Base-by-base conservation (phyloP, 805 yeast species). In the Lipomyces sp. region DNA sequence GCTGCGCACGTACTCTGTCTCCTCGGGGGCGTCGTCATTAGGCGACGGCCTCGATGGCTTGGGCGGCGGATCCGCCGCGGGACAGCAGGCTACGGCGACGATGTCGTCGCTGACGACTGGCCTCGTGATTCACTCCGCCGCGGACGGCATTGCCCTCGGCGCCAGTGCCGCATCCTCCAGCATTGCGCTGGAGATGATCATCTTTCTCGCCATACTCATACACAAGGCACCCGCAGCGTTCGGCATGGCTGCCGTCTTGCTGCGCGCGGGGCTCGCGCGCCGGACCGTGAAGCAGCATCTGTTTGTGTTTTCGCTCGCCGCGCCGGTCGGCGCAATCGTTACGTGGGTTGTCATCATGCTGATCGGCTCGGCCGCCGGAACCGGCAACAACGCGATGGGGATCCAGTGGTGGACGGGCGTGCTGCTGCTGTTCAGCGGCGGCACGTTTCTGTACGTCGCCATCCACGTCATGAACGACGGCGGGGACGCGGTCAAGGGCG, bases 191-290 rank as follows among this genome's bases (percentile, higher is more conserved):
- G 73, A 68, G 51, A 33, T 70, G 41, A 58, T 80, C 34, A 78
- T 85, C 44, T 76, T 82, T 41, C 44, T 81, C 11, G 82, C 86
- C 11, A 77, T 85, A 26, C 72, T 84, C 52, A 62, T 83, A 29
- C 93, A 85, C 70, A 85, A 85, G 65, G 70, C 84, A 4, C 93
- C 93, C 0, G 83, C 91, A 0, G 74, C 87, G 4, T 82, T 85
- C 64, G 84, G 89, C 36, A 71, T 85, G 37, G 65, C 78, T 3
- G 74, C 86, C 1, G 71, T 83, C 14, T 69, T 85, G 28, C 59
- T 78, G 10, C 66, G 71, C 28, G 68, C 69, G 32, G 71, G 73
- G 3, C 51, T 74, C 2, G 41, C 70, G 29, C 49, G 60, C 31
- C 42, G 59, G 21, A 56, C 66, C 23, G 69, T 79, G 21, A 57